Evolutionary conservation across 2,329 filamentous ascomycete species (phyloP).

Genomic region (Epichloe coenophiala): DNA sequence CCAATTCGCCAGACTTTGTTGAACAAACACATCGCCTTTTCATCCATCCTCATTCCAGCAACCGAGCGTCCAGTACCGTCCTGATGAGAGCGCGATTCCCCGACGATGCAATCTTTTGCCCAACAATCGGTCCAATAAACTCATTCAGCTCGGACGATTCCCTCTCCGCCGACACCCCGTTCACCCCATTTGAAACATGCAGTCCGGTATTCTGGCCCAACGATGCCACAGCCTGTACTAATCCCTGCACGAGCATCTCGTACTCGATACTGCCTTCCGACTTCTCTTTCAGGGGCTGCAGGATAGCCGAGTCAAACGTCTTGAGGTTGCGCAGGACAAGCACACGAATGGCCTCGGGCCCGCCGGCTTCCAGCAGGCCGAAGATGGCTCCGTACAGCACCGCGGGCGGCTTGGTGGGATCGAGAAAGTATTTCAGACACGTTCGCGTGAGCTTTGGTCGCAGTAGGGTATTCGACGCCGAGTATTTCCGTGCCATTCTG

Average conservation of each 20-base stretch:
- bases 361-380: constrained; percentile 67
- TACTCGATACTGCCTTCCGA: constrained; percentile 36
- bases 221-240: constrained; percentile 38
- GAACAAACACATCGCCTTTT: not conserved
- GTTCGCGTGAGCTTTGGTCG: constrained; percentile 84
- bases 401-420: constrained; percentile 67
- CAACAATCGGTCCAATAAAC: constrained; percentile 41
- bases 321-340: constrained; percentile 43
- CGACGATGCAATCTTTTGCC: constrained; percentile 31
- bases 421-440: constrained; percentile 82
- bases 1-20: constrained; percentile 1
- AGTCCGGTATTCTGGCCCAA: constrained; percentile 23
- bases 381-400: constrained; percentile 82
- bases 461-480: constrained; percentile 64
- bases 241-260: constrained; percentile 41
- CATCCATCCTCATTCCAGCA: constrained; percentile 25
- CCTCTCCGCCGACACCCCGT: constrained; percentile 22
- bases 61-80: constrained; percentile 40
- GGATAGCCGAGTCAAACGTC: constrained; percentile 37
- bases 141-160: constrained; percentile 35
- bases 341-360: constrained; percentile 42
- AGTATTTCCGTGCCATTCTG: constrained; percentile 69
- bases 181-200: constrained; percentile 24
- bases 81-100: constrained; percentile 34
- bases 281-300: constrained; percentile 39